A percentile compares a stretch with the other conserved stretches of the same genome.
These are phyloP conservation scores for Bipolaris gigantea DNA, from an alignment of 2,329 filamentous ascomycete genomes.

Conservation along the genomic window DNA sequence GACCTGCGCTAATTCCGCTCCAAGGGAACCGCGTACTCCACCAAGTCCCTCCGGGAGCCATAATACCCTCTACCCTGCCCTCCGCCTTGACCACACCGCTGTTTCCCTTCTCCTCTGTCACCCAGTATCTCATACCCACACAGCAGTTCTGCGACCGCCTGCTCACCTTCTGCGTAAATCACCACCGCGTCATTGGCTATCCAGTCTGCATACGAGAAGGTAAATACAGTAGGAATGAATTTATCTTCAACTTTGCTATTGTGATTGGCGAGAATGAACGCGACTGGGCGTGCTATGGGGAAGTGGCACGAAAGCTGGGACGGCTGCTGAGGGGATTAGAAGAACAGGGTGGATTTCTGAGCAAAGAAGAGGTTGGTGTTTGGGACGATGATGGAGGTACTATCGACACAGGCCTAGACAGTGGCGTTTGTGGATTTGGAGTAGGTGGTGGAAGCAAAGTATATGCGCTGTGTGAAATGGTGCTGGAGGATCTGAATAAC, in stretches of 20 bases:
- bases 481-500: conserved; percentile 92
- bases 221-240: conserved; percentile 88
- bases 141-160: conserved; percentile 94
- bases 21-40: conserved; percentile 65
- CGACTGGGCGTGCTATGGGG: conserved; percentile 78
- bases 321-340: conserved; percentile 86
- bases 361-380: conserved; percentile 55
- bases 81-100: conserved; percentile 62
- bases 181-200: conserved; percentile 81
- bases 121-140: conserved; percentile 90
- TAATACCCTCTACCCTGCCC: conserved; percentile 48
- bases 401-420: conserved; percentile 7
- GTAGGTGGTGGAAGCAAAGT: conserved; percentile 52
- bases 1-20: conserved; percentile 5
- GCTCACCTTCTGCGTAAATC: conserved; percentile 73
- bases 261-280: conserved; percentile 67
- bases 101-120: conserved; percentile 82
- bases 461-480: conserved; percentile 75
- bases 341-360: conserved; percentile 84
- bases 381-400: conserved; percentile 35
- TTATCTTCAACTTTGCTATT: conserved; percentile 97
- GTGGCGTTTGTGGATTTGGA: conserved; percentile 28
- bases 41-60: conserved; percentile 64
- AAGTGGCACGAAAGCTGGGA: conserved; percentile 82
- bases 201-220: conserved; percentile 80